A percentile compares a stretch with the other conserved stretches of the same genome.
Conservation (phyloP, 345 rosid species). For the Corchorus capsularis region DNA sequence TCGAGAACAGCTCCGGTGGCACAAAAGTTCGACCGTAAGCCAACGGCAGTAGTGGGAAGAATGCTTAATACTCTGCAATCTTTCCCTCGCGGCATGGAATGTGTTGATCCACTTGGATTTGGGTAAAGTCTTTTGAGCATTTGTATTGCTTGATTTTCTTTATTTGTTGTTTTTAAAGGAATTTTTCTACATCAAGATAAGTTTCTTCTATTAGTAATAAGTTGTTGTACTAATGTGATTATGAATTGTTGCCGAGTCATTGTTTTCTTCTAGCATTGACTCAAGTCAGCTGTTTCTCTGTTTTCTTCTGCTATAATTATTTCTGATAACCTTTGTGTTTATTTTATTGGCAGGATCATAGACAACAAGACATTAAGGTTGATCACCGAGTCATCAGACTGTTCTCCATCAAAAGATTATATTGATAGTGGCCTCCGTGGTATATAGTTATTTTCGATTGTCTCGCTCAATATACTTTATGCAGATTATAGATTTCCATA, state of each 20-base stretch:
- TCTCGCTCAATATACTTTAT: slow-evolving; percentile 16
- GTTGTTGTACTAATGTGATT: slow-evolving; percentile 1
- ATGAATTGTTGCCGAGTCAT: background rate
- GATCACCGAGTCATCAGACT: slow-evolving; percentile 71
- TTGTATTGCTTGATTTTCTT: slow-evolving; percentile 1
- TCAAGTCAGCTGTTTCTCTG: background rate
- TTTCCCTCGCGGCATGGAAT: slow-evolving; percentile 94
- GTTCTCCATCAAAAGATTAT: slow-evolving; percentile 62
- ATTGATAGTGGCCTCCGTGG: slow-evolving; percentile 73
- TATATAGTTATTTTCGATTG: slow-evolving; percentile 29
- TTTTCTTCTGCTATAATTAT: background rate
- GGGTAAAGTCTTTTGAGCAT: slow-evolving; percentile 53
- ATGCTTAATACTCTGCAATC: slow-evolving; percentile 69
- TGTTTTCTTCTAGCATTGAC: background rate
- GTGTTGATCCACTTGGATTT: slow-evolving; percentile 87
- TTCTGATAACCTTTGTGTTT: slow-evolving; percentile 19
- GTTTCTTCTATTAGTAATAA: background rate
- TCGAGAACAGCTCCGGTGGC: slow-evolving; percentile 78
- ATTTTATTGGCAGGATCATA: slow-evolving; percentile 60
- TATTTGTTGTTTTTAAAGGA: slow-evolving; percentile 5
- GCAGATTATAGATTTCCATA: slow-evolving; percentile 3
- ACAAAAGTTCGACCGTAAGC: slow-evolving; percentile 66
- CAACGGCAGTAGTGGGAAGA: slow-evolving; percentile 43
- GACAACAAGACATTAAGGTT: slow-evolving; percentile 83
- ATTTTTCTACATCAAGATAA: background rate